These are phyloP conservation scores for Zymoseptoria pseudotritici DNA, from an alignment of 2,329 filamentous ascomycete genomes.

Conservation along the genomic window DNA sequence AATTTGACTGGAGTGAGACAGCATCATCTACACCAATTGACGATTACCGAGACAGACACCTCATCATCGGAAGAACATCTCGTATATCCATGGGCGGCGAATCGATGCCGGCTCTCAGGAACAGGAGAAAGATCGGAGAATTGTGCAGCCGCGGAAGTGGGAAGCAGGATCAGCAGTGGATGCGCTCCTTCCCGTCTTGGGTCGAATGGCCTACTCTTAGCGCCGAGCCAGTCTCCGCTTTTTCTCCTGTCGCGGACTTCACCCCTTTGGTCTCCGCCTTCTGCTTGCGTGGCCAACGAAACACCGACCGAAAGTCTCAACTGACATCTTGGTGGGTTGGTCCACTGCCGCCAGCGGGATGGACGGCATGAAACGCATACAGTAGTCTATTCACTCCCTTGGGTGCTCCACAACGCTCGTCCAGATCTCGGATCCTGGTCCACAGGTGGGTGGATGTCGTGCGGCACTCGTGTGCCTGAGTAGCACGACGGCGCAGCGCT, in stretches of 20 bases:
- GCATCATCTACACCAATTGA: neutral
- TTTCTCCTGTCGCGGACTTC: neutral
- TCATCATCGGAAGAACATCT: neutral
- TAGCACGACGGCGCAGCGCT: neutral
- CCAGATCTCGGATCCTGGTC: neutral
- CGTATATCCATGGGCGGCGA: neutral
- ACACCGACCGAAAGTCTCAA: neutral
- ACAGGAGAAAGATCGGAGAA: neutral
- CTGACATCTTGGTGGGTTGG: neutral
- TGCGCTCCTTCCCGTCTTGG: neutral
- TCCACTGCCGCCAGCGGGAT: neutral
- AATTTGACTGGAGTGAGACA: neutral
- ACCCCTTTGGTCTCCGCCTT: neutral
- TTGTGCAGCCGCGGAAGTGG: neutral
- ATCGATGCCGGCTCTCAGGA: neutral
- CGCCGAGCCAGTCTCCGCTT: neutral
- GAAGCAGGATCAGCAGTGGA: neutral
- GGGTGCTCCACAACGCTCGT: neutral
- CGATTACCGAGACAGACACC: neutral
- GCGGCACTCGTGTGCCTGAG: neutral
- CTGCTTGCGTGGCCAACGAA: conserved; percentile 10
- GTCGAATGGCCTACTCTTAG: neutral
- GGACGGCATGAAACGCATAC: conserved; percentile 10
- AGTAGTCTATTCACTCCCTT: neutral
- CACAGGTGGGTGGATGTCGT: neutral